Evolutionary conservation across 1,139 yeast species (phyloP).

Genomic region (Pichia sp.): DNA sequence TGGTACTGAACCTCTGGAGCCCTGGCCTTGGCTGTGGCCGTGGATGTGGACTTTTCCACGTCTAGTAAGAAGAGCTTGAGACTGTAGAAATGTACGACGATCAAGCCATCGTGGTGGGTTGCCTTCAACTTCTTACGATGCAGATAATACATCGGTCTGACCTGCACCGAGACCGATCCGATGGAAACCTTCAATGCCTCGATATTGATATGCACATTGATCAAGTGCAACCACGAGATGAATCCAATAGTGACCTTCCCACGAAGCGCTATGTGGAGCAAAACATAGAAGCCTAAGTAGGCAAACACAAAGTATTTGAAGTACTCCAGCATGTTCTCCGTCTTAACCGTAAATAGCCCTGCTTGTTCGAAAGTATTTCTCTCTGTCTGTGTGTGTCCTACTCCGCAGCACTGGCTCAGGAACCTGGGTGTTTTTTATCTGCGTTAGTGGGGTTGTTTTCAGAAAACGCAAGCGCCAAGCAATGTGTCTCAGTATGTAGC

Average conservation of each 20-base stretch:
- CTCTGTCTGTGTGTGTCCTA: background rate
- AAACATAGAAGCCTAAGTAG: slow-evolving; percentile 3
- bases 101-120: slow-evolving; percentile 19
- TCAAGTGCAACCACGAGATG: slow-evolving; percentile 20
- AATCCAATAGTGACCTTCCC: slow-evolving; percentile 19
- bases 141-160: slow-evolving; percentile 17
- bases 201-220: slow-evolving; percentile 14
- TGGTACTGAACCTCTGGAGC: too few relatives aligned
- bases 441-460: too few relatives aligned
- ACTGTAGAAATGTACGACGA: slow-evolving; percentile 16
- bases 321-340: slow-evolving; percentile 3
- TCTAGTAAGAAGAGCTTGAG: slow-evolving; percentile 2
- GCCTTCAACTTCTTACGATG: slow-evolving; percentile 17
- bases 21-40: background rate
- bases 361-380: background rate
- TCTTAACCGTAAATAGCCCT: background rate
- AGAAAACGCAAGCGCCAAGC: too few relatives aligned
- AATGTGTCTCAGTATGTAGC: too few relatives aligned
- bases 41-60: background rate
- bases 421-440: too few relatives aligned
- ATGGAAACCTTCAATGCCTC: slow-evolving; percentile 5
- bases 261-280: slow-evolving; percentile 6
- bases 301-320: slow-evolving; percentile 5
- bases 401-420: background rate
- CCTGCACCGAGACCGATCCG: slow-evolving; percentile 15